Conservation (phyloP, 169 alveolate genomes). For the Cyclospora cayetanensis region DNA sequence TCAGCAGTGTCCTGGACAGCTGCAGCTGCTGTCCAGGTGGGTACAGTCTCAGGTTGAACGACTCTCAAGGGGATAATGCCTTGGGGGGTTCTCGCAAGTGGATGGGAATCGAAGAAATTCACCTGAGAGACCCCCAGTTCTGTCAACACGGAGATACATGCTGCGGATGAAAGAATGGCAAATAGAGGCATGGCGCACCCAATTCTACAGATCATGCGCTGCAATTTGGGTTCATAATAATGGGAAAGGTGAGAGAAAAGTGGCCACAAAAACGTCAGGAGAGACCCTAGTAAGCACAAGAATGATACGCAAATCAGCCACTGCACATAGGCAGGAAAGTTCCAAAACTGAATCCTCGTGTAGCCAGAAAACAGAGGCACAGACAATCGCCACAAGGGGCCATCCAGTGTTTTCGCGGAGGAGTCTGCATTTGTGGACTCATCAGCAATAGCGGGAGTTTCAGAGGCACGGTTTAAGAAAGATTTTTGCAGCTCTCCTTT, state of each 20-base stretch:
- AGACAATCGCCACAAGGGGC: no score
- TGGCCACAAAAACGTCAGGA: background rate
- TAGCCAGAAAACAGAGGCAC: background rate
- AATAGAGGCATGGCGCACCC: conserved; percentile 19
- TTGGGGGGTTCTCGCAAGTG: background rate
- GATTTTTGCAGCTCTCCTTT: no score
- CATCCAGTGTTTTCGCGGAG: no score
- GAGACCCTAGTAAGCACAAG: background rate
- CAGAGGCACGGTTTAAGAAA: no score
- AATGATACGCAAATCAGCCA: background rate
- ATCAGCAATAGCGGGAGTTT: no score
- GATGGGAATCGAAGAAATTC: background rate
- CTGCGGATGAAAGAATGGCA: conserved; percentile 43
- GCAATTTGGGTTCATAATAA: conserved; percentile 51
- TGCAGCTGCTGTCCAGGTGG: background rate
- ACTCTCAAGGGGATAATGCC: background rate
- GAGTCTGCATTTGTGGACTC: no score
- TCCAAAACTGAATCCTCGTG: background rate
- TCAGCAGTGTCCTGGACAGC: background rate
- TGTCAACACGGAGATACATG: background rate
- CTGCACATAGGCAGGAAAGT: background rate
- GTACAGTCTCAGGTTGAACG: background rate
- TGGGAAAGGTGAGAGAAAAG: background rate
- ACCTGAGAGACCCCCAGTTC: background rate
- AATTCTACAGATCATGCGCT: conserved; percentile 53